Base-by-base conservation (phyloP, 139 green algal species). In the Monoraphidium neglectum region DNA sequence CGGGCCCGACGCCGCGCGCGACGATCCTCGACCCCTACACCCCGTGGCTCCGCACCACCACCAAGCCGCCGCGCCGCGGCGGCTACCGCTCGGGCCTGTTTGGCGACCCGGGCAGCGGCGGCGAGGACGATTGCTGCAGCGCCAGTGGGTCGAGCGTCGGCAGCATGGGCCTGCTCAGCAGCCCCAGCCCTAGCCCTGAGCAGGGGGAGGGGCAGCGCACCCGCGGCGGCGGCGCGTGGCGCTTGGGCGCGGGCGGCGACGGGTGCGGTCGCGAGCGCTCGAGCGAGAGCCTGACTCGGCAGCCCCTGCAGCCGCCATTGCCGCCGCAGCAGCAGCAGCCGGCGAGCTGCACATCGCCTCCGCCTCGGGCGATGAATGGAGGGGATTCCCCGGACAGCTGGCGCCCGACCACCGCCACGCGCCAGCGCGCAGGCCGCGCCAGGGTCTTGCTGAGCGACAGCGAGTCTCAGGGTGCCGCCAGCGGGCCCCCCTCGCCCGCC, bases 31-130 rank as follows among this genome's bases (percentile, higher is more conserved):
- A 79, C 36, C 35, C 73, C 10, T 79, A 54, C 73, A 79, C 73
- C 1, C 73, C 73, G 2, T 79, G 73, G 73, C 63, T 79, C 21
- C 49, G 73, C 47, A 77, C 72, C 23, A 62, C 28, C 43, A 57
- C 28, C 1, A 77, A 77, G 60, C 59, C 26, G 37, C 69, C 35
- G n/a, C 35, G 18, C 68, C 4, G 23, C 30, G 8, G 15, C 26
- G n/a, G n/a, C n/a, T n/a, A n/a, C n/a, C n/a, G n/a, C n/a, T n/a
- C n/a, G n/a, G n/a, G n/a, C n/a, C n/a, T n/a, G n/a, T n/a, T n/a
- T n/a, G n/a, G n/a, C n/a, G n/a, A n/a, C n/a, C n/a, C n/a, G n/a
- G n/a, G n/a, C n/a, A n/a, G n/a, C n/a, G n/a, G n/a, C n/a, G n/a
- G n/a, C n/a, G n/a, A n/a, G n/a, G n/a, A n/a, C n/a, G 16, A 57